Conservation (phyloP, 148 eudicot species). For the Rhododendron henanense region DNA sequence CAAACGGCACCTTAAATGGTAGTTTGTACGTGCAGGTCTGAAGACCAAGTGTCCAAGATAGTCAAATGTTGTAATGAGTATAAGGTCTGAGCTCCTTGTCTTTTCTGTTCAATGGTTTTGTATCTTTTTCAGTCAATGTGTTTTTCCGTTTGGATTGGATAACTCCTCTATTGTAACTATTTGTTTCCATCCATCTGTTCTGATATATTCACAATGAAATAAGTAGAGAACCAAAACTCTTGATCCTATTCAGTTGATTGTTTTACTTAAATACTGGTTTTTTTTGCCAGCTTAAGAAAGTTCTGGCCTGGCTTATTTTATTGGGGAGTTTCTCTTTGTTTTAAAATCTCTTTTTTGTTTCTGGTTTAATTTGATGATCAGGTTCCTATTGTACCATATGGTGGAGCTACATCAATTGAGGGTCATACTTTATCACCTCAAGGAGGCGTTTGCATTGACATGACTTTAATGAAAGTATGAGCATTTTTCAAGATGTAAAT, state of each 20-base stretch:
- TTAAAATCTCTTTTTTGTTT: neutral
- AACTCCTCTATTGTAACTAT: neutral
- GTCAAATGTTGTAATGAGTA: constrained; percentile 75
- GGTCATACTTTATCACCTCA: constrained; percentile 96
- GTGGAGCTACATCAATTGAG: constrained; percentile 99
- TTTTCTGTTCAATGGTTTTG: neutral
- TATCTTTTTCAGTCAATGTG: neutral
- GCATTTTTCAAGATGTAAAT: constrained; percentile 12
- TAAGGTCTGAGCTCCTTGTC: constrained; percentile 46
- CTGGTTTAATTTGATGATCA: constrained; percentile 26
- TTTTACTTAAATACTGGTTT: neutral
- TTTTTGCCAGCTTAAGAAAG: constrained; percentile 1
- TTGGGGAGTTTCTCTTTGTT: neutral
- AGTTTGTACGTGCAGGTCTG: constrained; percentile 19
- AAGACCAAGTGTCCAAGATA: constrained; percentile 75
- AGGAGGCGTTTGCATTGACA: constrained; percentile 97
- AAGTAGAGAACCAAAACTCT: neutral
- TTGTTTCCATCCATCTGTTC: neutral
- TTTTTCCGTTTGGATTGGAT: neutral
- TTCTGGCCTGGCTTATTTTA: neutral
- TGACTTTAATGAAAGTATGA: constrained; percentile 90
- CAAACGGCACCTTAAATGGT: neutral
- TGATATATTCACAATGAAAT: neutral
- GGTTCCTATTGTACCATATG: constrained; percentile 97
- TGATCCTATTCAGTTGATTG: neutral